A percentile compares a stretch with the other conserved stretches of the same genome.
Conservation (phyloP, 257 asterid species). For the Echium plantagineum region DNA sequence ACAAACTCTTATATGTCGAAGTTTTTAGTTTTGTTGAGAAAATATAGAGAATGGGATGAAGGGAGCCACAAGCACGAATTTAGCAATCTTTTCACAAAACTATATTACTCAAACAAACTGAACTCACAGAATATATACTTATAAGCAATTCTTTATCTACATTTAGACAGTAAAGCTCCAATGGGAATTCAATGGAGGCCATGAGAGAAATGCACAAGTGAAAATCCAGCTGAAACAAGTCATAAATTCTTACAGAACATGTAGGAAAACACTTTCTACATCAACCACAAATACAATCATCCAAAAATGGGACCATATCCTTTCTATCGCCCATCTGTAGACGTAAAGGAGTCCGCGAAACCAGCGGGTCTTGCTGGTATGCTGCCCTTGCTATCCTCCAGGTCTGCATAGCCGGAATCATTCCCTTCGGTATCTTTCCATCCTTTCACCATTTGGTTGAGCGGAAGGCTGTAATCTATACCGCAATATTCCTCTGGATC, state of each 20-base stretch:
- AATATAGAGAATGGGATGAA: too few species aligned
- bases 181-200: background rate
- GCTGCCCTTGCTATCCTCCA: conserved; percentile 75
- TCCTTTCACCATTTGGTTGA: conserved; percentile 74
- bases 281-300: background rate
- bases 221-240: background rate
- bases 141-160: background rate
- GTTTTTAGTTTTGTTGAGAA: too few species aligned
- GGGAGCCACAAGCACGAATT: too few species aligned
- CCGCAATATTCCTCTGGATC: conserved; percentile 70
- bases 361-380: conserved; percentile 79
- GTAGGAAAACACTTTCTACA: background rate
- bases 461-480: conserved; percentile 77
- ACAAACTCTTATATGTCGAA: too few species aligned
- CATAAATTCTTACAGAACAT: background rate
- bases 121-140: too few species aligned
- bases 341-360: conserved; percentile 78
- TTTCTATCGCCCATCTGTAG: conserved; percentile 62
- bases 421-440: conserved; percentile 57
- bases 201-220: background rate
- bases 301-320: background rate
- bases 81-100: too few species aligned
- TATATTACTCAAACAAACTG: too few species aligned
- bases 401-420: conserved; percentile 41
- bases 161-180: background rate